Conservation (phyloP, 2,329 filamentous ascomycete species). For the Torrubiella hemipterigena region DNA sequence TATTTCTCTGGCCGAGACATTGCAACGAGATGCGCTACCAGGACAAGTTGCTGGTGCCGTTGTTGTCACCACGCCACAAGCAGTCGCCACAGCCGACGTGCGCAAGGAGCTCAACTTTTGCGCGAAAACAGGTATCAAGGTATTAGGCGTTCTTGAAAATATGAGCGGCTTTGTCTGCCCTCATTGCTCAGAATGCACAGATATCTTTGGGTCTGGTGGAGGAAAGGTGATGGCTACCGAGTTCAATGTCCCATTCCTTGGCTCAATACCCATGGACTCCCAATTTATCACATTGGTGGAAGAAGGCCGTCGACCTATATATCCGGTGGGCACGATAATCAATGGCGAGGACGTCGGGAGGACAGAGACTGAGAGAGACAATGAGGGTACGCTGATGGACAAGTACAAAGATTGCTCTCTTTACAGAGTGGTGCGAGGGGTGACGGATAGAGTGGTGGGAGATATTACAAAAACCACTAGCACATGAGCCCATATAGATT, state of each 20-base stretch:
- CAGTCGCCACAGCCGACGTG: conserved; percentile 85
- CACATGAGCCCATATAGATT: not conserved
- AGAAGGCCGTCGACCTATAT: conserved; percentile 51
- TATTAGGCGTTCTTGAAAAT: conserved; percentile 90
- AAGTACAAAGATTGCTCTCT: conserved; percentile 66
- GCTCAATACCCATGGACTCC: conserved; percentile 82
- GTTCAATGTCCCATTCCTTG: conserved; percentile 73
- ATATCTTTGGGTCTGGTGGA: conserved; percentile 86
- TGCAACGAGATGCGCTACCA: conserved; percentile 50
- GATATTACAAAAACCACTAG: not conserved
- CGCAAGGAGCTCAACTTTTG: conserved; percentile 94
- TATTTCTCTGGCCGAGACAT: conserved; percentile 82
- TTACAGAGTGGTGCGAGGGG: conserved; percentile 24
- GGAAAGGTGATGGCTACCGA: conserved; percentile 82
- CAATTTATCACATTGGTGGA: conserved; percentile 84
- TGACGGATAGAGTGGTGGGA: conserved; percentile 3
- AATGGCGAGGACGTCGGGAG: conserved; percentile 42
- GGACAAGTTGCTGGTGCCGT: conserved; percentile 77
- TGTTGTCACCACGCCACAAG: conserved; percentile 91
- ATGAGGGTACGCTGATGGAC: conserved; percentile 40
- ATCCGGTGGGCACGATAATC: conserved; percentile 56
- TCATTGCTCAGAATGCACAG: conserved; percentile 72
- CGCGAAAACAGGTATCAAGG: conserved; percentile 63
- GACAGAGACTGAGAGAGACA: conserved; percentile 13
- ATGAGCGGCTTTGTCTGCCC: conserved; percentile 89